Base-by-base conservation (phyloP, 441 rosid species). In the Gossypium gossypioides region DNA sequence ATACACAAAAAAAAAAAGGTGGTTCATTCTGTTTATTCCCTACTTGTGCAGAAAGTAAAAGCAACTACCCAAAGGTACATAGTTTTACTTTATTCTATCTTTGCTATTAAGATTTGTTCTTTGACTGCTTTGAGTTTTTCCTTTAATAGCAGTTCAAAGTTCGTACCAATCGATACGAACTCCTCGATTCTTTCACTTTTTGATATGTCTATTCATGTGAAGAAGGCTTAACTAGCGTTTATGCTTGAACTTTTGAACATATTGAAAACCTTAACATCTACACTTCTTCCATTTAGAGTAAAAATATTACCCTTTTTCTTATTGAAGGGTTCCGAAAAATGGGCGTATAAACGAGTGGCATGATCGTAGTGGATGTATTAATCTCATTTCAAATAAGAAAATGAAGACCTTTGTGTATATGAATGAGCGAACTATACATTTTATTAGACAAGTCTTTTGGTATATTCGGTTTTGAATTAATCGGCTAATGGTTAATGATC, bases 51-150 rank as follows among this genome's bases (percentile, higher is more conserved):
- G 52, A 15, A 65, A 22, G 51, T 18, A 21, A 44, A 65, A 44
- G 18, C 24, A 22, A 65, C 25, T 37, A 37, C 12, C 55, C 52
- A 44, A 0, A 44, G 21, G 34, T 9, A 64, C 5, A 40, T 18
- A 19, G 29, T 44, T 19, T 40, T 19, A 62, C 87, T 68, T 25
- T 52, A 15, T 60, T 32, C 44, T 3, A 4, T 37, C 19, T 15
- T n/a, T 32, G 46, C 9, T 3, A 16, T 62, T 34, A 34, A 61
- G 7, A 34, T 61, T 34, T 61, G 25, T 61, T 34, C 67, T 34
- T 34, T 16, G 42, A 18, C 24, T 16, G 67, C 50, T 34, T 42
- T 63, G 32, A 12, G 3, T 58, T 58, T 25, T 9, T 22, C 4
- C 13, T 58, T 58, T 57, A 21, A n/a, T 4, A 58, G 63, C 59